These are phyloP conservation scores for Erythrophleum fordii DNA, from an alignment of 306 rosid genomes.

Conservation along the genomic window DNA sequence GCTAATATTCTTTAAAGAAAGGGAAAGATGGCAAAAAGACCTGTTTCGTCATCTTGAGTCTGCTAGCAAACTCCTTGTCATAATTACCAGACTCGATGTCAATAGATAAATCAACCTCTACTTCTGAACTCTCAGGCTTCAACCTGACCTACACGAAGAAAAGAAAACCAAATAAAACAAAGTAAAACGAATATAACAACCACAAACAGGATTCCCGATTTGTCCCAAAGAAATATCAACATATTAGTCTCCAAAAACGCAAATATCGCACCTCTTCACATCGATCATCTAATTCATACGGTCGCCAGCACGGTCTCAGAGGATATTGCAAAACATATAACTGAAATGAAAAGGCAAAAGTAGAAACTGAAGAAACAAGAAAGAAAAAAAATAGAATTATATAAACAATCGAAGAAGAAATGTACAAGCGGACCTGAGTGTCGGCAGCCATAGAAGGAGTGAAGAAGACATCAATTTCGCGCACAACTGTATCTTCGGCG, in stretches of 20 bases:
- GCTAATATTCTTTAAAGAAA: background rate
- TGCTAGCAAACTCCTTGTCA: slow-evolving; percentile 53
- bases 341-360: slow-evolving; percentile 41
- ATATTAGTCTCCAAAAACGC: background rate
- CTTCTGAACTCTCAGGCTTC: slow-evolving; percentile 58
- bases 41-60: slow-evolving; percentile 63
- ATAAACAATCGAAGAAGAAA: background rate
- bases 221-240: background rate
- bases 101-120: slow-evolving; percentile 72
- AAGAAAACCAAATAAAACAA: slow-evolving; percentile 21
- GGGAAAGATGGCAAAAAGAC: slow-evolving; percentile 41
- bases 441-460: slow-evolving; percentile 55
- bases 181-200: background rate
- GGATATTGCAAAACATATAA: slow-evolving; percentile 87
- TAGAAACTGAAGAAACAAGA: background rate
- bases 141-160: slow-evolving; percentile 65
- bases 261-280: slow-evolving; percentile 70
- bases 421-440: slow-evolving; percentile 52
- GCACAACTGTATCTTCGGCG: slow-evolving; percentile 65
- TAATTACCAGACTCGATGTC: slow-evolving; percentile 63
- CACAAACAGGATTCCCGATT: background rate
- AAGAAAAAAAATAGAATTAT: background rate
- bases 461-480: slow-evolving; percentile 84
- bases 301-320: slow-evolving; percentile 84
- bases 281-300: slow-evolving; percentile 74